Base-by-base conservation (phyloP, 805 yeast species). In the Ogataea angusta region DNA sequence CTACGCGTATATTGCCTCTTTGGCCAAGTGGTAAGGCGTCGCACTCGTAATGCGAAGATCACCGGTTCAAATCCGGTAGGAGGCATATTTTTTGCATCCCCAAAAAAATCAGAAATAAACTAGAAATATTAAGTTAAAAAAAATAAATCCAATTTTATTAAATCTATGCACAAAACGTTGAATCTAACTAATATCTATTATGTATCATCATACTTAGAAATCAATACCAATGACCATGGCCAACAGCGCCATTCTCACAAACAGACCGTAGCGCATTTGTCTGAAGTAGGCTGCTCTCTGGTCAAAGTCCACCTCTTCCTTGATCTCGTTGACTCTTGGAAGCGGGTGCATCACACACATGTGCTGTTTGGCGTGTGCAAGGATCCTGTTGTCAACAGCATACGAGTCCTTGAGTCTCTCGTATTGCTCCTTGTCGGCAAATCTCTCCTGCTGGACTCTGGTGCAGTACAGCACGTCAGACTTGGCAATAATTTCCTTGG, bases 211-310 rank as follows among this genome's bases (percentile, higher is more conserved):
- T 70, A 85, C 50, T 36, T 70, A 85, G 50, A 83, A 79, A 63
- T 88, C 96, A 57, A 87, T 89, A 60, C 98, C 98, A 67, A 93
- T 82, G 49, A 95, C 99, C 95, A 93, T 85, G 41, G 98, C 96
- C 62, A 93, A 76, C 56, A 93, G 73, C 9, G 99, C 99, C 99
- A 93, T 93, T 76, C 99, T 89, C 34, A 95, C 96, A 62, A 83
- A 93, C 64, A 93, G 75, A 47, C 99, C 99, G 63, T 93, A 91
- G 67, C 95, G 85, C 99, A 93, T 93, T 75, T 93, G 98, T 79
- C 99, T 85, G 77, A 93, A 93, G 73, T 93, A 93, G 45, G 99
- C 98, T 51, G 99, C 98, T 67, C 99, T 85, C 68, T 91, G 97
- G 69, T 93, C 99, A 62, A 91, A 93, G 66, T 93, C 99, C 59